Percentiles rank a stretch among this genome's conserved stretches.
Evolutionary conservation across 208 protist genomes (phyloP).

Genomic region (Acanthamoeba lenticulata): DNA sequence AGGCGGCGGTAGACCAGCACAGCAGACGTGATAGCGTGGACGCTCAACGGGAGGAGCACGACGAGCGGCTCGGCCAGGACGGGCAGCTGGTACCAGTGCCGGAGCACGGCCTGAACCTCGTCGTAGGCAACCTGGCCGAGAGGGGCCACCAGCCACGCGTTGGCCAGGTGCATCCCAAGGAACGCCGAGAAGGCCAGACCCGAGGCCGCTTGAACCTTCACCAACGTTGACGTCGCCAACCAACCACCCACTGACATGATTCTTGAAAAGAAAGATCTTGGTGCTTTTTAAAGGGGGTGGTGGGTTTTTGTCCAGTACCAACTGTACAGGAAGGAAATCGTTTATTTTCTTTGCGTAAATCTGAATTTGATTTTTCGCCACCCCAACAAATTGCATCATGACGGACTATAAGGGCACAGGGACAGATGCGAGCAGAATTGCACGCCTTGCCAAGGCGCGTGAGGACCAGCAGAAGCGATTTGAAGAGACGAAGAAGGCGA

Average conservation of each 20-base stretch:
- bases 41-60: background rate
- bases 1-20: background rate
- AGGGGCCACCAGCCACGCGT: background rate
- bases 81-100: background rate
- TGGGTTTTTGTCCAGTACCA: too few species aligned
- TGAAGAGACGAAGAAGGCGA: slow-evolving; percentile 69
- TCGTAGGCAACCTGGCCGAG: slow-evolving; percentile 1
- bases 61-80: background rate
- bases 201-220: background rate
- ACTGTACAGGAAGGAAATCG: too few species aligned
- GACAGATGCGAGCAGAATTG: slow-evolving; percentile 68
- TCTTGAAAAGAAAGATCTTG: background rate
- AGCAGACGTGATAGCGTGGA: background rate
- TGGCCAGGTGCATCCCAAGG: background rate
- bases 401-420: slow-evolving; percentile 74
- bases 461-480: slow-evolving; percentile 70
- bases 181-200: slow-evolving; percentile 3
- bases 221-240: background rate
- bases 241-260: background rate
- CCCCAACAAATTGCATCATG: too few species aligned
- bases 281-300: background rate
- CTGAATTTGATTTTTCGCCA: background rate
- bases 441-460: slow-evolving; percentile 75
- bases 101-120: slow-evolving; percentile 6
- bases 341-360: too few species aligned